These are phyloP conservation scores for Trichoderma guizhouense DNA, from an alignment of 2,329 filamentous ascomycete genomes.

Conservation along the genomic window DNA sequence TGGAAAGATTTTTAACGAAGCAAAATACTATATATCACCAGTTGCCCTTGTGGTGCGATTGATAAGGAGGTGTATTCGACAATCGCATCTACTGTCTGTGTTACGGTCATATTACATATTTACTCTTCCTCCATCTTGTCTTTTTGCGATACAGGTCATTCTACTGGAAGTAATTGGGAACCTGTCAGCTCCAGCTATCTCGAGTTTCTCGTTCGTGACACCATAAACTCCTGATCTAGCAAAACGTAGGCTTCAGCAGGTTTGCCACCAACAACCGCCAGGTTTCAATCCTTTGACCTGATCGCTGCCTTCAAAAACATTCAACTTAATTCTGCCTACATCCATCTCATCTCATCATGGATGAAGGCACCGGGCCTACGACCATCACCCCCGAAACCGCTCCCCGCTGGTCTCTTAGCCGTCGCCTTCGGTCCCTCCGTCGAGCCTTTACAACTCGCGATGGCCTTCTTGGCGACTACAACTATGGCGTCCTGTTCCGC, in stretches of 20 bases:
- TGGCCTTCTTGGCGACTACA: conserved; percentile 79
- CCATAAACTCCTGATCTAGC: background rate
- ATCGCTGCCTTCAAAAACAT: background rate
- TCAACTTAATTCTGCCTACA: background rate
- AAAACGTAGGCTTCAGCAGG: conserved; percentile 27
- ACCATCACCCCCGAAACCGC: conserved; percentile 43
- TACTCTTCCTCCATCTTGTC: background rate
- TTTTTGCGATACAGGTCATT: background rate
- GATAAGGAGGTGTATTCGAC: background rate
- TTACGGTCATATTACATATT: background rate
- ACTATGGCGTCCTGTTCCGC: conserved; percentile 85
- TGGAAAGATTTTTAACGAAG: background rate
- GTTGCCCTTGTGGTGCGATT: background rate
- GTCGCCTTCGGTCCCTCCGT: conserved; percentile 26
- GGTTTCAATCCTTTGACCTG: conserved; percentile 22
- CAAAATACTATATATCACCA: background rate
- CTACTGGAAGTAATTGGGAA: background rate
- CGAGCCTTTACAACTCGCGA: conserved; percentile 56
- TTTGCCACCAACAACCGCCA: conserved; percentile 27
- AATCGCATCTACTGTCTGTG: background rate
- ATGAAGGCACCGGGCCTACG: conserved; percentile 53
- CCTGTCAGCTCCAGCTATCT: background rate
- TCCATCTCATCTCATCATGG: conserved; percentile 39
- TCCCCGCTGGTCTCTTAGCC: conserved; percentile 31
- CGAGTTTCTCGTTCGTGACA: background rate